A percentile compares a stretch with the other conserved stretches of the same genome.
Conservation (phyloP, 768 basidiomycete genomes). For the Clitopilus passeckerianus region DNA sequence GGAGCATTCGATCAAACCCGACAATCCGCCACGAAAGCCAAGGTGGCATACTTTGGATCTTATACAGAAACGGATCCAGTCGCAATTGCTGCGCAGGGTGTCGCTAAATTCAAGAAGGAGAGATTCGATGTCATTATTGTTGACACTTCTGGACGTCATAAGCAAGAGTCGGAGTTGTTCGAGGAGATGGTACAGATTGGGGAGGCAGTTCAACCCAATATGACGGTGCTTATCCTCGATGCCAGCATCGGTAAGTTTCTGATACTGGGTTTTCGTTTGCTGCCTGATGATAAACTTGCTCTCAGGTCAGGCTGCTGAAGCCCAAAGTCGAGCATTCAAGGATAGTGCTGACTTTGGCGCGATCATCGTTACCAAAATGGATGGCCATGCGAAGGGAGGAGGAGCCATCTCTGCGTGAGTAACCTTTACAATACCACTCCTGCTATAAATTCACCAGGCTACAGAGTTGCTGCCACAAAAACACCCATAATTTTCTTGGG, state of each 20-base stretch:
- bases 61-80: constrained; percentile 99
- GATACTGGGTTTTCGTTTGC: not conserved
- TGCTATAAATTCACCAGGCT: constrained; percentile 6
- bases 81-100: constrained; percentile 89
- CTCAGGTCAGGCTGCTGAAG: constrained; percentile 93
- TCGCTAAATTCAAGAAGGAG: constrained; percentile 96
- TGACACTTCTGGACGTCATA: constrained; percentile 95
- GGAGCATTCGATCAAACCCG: constrained; percentile 99
- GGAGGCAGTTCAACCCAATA: constrained; percentile 88
- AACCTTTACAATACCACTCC: not conserved
- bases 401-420: constrained; percentile 98
- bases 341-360: constrained; percentile 97
- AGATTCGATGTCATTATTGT: constrained; percentile 98
- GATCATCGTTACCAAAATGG: constrained; percentile 99
- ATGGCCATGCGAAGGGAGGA: constrained; percentile 98
- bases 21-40: constrained; percentile 98
- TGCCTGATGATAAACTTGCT: not conserved
- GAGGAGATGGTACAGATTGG: constrained; percentile 98
- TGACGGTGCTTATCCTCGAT: constrained; percentile 94
- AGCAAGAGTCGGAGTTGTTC: constrained; percentile 95
- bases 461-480: constrained; percentile 94
- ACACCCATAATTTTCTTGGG: constrained; percentile 99
- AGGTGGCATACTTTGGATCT: constrained; percentile 97
- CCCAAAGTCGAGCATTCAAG: constrained; percentile 95
- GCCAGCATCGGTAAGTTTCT: constrained; percentile 79